These are phyloP conservation scores for Aspergillus costaricaensis DNA, from an alignment of 2,329 filamentous ascomycete species.

Conservation along the genomic window DNA sequence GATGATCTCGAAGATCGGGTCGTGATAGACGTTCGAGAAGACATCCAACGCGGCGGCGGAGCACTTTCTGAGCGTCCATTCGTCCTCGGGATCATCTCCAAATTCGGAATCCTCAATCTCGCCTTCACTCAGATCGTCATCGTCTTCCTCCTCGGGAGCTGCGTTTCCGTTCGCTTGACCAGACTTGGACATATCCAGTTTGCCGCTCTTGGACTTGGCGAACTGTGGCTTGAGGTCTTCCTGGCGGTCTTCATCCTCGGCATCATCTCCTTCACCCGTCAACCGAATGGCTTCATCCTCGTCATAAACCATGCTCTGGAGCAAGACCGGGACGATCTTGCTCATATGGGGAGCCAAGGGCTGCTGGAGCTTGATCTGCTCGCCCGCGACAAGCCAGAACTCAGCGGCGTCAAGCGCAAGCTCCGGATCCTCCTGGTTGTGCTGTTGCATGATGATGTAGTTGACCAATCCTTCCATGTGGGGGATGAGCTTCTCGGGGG, in stretches of 20 bases:
- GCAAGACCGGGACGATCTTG: slow-evolving; percentile 84
- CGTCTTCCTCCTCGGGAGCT: slow-evolving; percentile 56
- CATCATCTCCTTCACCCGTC: slow-evolving; percentile 82
- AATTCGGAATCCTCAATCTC: slow-evolving; percentile 78
- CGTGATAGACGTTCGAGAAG: slow-evolving; percentile 86
- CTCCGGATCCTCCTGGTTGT: slow-evolving; percentile 77
- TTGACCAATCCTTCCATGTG: slow-evolving; percentile 86
- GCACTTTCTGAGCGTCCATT: slow-evolving; percentile 95
- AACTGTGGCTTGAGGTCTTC: slow-evolving; percentile 94
- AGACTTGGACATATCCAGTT: slow-evolving; percentile 57
- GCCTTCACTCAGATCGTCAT: slow-evolving; percentile 82
- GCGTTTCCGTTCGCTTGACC: slow-evolving; percentile 43
- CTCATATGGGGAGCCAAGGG: slow-evolving; percentile 74
- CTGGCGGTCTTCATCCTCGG: slow-evolving; percentile 83
- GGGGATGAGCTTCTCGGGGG: slow-evolving; percentile 85
- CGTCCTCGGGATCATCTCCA: slow-evolving; percentile 76
- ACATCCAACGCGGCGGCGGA: slow-evolving; percentile 94
- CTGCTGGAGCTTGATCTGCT: slow-evolving; percentile 77
- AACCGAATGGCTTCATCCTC: slow-evolving; percentile 88
- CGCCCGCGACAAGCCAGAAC: slow-evolving; percentile 93
- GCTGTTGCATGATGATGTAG: slow-evolving; percentile 89
- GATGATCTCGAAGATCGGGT: slow-evolving; percentile 85
- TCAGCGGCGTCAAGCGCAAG: slow-evolving; percentile 92
- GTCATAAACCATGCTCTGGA: slow-evolving; percentile 95
- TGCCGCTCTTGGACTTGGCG: slow-evolving; percentile 68